Evolutionary conservation across 495 filamentous ascomycete species (phyloP).

Genomic region (Collariella sp.): DNA sequence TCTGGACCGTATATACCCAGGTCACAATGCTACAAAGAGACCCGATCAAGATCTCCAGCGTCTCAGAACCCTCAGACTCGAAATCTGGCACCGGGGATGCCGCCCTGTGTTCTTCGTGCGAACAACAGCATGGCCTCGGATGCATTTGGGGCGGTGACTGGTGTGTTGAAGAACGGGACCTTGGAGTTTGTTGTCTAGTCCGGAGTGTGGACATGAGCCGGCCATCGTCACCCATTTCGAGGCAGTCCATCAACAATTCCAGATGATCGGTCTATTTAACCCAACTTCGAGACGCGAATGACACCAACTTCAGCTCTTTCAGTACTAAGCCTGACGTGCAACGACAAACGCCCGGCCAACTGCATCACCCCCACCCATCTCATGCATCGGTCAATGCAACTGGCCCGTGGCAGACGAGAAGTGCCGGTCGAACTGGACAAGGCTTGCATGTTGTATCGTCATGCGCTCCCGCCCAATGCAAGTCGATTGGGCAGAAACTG

Average conservation of each 20-base stretch:
- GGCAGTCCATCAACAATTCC: too few species aligned
- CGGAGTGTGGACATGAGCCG: not conserved
- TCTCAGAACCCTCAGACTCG: constrained; percentile 8
- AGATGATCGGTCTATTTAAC: not conserved
- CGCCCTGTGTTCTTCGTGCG: not conserved
- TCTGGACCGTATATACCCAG: constrained; percentile 19
- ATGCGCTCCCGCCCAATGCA: constrained; percentile 21
- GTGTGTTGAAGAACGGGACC: not conserved
- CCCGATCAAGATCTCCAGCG: constrained; percentile 16
- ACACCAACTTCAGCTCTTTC: not conserved
- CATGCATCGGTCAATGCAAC: not conserved
- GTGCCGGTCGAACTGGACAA: not conserved
- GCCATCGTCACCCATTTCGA: not conserved
- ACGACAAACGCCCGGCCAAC: constrained; percentile 1
- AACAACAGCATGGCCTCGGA: constrained; percentile 10
- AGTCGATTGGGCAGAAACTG: constrained; percentile 7
- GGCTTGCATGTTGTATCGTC: constrained; percentile 2
- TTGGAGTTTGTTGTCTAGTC: not conserved
- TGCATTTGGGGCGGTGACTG: constrained; percentile 9
- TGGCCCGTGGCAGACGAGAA: not conserved
- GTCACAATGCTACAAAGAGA: constrained; percentile 20
- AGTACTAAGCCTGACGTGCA: not conserved
- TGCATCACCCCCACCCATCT: not conserved
- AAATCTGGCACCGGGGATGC: not conserved
- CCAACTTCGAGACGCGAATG: not conserved